Evolutionary conservation across 371 early-diverging fungal genomes (phyloP), one percentile per base, ranked within the genome.

Genomic region (Nematocida displodere): DNA sequence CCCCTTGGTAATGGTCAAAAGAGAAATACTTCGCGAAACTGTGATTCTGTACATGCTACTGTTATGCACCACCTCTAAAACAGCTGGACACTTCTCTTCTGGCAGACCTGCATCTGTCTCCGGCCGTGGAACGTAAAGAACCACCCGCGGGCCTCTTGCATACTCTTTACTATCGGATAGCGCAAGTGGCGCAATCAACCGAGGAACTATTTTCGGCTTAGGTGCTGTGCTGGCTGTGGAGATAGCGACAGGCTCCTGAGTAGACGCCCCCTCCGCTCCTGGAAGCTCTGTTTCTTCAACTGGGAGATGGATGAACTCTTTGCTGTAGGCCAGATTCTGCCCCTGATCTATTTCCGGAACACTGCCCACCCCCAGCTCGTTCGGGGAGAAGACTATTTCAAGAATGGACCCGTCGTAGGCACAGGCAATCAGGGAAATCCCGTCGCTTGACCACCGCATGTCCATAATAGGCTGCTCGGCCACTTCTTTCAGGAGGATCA

Each of bases 321-420:
- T 22, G n/a, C 61, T 31, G 61, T 61, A 71, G 24, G 54, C 47
- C 39, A 71, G 29, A 15, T 11, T 8, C 13, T 5, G 17, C 15
- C 33, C 50, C 31, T 59, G 8, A 1, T 71, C 59, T 17, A 71
- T 24, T 15, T 7, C 47, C 11, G 63, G 62, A 8, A 48, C 24
- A 13, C n/a, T 8, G 1, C 26, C 31, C 2, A 5, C 77, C 0
- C 89, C 89, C 24, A 94, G 78, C 77, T 91, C 91, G 20, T 84
- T 82, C 2, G 82, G 78, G 4, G 66, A 84, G 36, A 93, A 87
- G 39, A 85, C 83, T 0, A 94, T 48, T 29, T 88, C 84, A 0
- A 87, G 89, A 2, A 92, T 87, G 0, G 91, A 88, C 20, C 95
- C 95, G 82, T 95, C 95, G 68, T 90, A 89, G 15, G 92, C 90